Percentiles rank a stretch among this genome's conserved stretches.
Conservation (phyloP, 2,329 filamentous ascomycete species). For the Colletotrichum lupini region DNA sequence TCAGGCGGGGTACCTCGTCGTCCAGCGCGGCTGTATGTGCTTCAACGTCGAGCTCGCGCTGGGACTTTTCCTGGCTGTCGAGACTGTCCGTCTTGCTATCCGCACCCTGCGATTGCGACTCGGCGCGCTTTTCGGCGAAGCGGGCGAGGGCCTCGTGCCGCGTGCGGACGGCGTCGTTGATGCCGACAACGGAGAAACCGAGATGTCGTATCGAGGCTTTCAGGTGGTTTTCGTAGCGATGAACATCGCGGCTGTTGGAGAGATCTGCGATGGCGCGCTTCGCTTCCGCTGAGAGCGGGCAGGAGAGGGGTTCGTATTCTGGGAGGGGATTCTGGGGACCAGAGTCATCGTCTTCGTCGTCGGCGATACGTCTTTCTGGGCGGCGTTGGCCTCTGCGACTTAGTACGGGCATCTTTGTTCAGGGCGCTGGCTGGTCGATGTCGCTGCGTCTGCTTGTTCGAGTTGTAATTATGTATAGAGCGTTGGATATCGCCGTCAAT, state of each 20-base stretch:
- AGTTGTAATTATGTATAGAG: background rate
- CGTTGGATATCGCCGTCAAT: too few relatives aligned
- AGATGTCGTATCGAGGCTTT: constrained; percentile 56
- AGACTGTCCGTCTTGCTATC: background rate
- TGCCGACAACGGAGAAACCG: constrained; percentile 55
- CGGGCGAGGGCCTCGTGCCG: constrained; percentile 48
- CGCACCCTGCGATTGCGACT: constrained; percentile 38
- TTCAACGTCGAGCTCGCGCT: constrained; percentile 52
- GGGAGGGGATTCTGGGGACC: constrained; percentile 49
- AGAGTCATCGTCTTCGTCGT: constrained; percentile 22
- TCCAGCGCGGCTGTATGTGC: constrained; percentile 51
- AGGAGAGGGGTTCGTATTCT: constrained; percentile 60
- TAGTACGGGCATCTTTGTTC: constrained; percentile 18
- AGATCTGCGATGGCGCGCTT: constrained; percentile 56
- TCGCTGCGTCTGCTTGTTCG: background rate
- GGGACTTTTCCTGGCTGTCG: constrained; percentile 42
- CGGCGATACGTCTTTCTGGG: constrained; percentile 19
- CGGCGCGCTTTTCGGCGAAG: constrained; percentile 48
- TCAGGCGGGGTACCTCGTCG: constrained; percentile 53
- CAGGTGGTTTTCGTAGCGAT: constrained; percentile 59
- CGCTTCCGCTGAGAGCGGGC: constrained; percentile 53
- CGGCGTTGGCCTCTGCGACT: constrained; percentile 29
- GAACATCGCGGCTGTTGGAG: constrained; percentile 51
- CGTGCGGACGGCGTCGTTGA: constrained; percentile 59
- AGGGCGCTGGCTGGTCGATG: background rate